These are phyloP conservation scores for Falciphora oryzae DNA, from an alignment of 2,329 filamentous ascomycete species.

Conservation along the genomic window DNA sequence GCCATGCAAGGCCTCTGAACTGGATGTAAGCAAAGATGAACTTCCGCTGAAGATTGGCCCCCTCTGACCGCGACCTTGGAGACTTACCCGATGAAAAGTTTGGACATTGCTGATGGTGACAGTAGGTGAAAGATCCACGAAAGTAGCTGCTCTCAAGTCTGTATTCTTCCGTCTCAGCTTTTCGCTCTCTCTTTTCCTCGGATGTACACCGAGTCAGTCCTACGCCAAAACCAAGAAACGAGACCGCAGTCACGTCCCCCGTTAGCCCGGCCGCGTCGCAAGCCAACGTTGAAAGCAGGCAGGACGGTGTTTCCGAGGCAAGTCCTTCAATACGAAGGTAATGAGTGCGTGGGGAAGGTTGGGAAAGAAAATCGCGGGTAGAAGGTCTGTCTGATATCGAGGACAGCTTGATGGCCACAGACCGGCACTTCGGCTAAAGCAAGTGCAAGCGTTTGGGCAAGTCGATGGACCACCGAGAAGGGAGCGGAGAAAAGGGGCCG, in stretches of 20 bases:
- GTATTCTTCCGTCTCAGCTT: neutral
- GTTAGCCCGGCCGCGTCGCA: neutral
- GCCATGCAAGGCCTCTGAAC: slow-evolving; percentile 91
- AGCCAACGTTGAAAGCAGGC: neutral
- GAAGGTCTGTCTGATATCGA: neutral
- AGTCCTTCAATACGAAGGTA: neutral
- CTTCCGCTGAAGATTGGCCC: neutral
- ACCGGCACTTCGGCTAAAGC: neutral
- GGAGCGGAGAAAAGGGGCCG: neutral
- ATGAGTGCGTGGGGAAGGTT: neutral
- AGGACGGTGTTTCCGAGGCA: neutral
- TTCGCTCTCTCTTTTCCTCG: neutral
- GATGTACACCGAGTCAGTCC: neutral
- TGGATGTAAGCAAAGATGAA: neutral
- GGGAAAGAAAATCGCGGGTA: neutral
- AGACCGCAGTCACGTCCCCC: neutral
- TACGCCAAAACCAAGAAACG: neutral
- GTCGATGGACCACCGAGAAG: neutral
- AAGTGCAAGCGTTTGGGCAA: too few species aligned
- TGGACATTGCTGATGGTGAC: slow-evolving; percentile 59
- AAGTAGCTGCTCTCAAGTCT: neutral
- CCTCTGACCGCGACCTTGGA: neutral
- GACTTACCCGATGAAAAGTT: slow-evolving; percentile 88
- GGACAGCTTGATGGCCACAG: neutral
- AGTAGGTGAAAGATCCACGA: neutral